Percentiles rank a stretch among this genome's conserved stretches.
Conservation (phyloP, 176 grass and related monocot genomes). For the Coix lacrymajobi region DNA sequence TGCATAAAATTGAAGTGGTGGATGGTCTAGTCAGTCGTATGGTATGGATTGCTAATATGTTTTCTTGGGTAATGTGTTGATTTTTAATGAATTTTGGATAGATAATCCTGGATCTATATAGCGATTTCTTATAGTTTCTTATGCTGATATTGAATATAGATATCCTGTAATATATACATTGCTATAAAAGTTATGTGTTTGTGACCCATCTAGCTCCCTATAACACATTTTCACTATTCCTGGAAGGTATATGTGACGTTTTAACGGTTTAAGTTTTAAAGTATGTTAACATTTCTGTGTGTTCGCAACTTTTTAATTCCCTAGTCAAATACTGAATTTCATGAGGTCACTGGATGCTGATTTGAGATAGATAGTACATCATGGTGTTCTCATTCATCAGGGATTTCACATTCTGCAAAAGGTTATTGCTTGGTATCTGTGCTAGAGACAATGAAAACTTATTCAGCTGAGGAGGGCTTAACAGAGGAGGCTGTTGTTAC, state of each 20-base stretch:
- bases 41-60: background rate
- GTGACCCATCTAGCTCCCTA: background rate
- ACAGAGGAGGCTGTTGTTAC: slow-evolving; percentile 89
- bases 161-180: background rate
- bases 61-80: background rate
- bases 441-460: slow-evolving; percentile 97
- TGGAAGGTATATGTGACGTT: background rate
- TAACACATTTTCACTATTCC: background rate
- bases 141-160: background rate
- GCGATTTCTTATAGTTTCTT: background rate
- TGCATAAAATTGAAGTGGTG: background rate
- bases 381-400: slow-evolving; percentile 42
- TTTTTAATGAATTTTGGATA: background rate
- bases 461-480: slow-evolving; percentile 86
- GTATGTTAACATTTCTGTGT: background rate
- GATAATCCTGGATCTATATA: background rate
- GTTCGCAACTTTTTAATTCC: slow-evolving; percentile 10
- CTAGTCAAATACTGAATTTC: background rate
- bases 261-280: background rate
- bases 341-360: background rate
- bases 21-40: background rate
- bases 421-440: slow-evolving; percentile 92
- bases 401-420: slow-evolving; percentile 83
- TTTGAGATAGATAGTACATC: slow-evolving; percentile 21
- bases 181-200: background rate